Conservation (phyloP, 2,329 filamentous ascomycete species). For the Pseudogymnoascus sp. region DNA sequence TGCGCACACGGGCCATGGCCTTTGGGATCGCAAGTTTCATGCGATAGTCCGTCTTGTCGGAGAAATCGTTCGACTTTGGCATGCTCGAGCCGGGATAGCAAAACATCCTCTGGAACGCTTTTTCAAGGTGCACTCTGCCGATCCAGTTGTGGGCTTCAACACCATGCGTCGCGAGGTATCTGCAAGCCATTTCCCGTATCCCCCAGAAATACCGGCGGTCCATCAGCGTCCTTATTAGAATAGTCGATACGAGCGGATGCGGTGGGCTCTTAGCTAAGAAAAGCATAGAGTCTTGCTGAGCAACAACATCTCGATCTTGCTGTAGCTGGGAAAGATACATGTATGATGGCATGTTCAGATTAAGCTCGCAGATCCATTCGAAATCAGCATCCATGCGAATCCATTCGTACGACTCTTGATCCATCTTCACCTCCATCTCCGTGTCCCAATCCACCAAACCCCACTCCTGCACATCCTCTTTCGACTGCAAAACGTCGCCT, state of each 20-base stretch:
- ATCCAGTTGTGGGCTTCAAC: conserved; percentile 63
- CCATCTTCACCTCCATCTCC: conserved; percentile 84
- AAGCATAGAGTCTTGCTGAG: conserved; percentile 69
- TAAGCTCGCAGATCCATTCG: conserved; percentile 88
- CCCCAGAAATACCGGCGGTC: conserved; percentile 90
- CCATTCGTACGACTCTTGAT: conserved; percentile 96
- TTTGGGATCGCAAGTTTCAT: conserved; percentile 76
- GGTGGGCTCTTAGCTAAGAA: conserved; percentile 59
- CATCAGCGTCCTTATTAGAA: conserved; percentile 81
- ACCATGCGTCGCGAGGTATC: conserved; percentile 68
- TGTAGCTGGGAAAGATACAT: conserved; percentile 98
- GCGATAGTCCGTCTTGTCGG: conserved; percentile 73
- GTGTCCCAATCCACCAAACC: conserved; percentile 79
- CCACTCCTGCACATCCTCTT: conserved; percentile 78
- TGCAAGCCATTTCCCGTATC: conserved; percentile 76
- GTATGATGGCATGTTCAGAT: conserved; percentile 76
- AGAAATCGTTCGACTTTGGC: conserved; percentile 84
- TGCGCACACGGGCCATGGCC: conserved; percentile 70
- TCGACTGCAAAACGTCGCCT: conserved; percentile 77
- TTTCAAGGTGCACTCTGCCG: conserved; percentile 74
- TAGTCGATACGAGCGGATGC: conserved; percentile 77
- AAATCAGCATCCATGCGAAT: conserved; percentile 97
- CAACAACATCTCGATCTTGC: conserved; percentile 92
- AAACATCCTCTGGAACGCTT: conserved; percentile 79
- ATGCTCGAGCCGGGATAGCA: conserved; percentile 71